Evolutionary conservation across 2,329 filamentous ascomycete genomes (phyloP), one percentile per base, ranked within the genome.

Genomic region (Rutstroemia sp.): DNA sequence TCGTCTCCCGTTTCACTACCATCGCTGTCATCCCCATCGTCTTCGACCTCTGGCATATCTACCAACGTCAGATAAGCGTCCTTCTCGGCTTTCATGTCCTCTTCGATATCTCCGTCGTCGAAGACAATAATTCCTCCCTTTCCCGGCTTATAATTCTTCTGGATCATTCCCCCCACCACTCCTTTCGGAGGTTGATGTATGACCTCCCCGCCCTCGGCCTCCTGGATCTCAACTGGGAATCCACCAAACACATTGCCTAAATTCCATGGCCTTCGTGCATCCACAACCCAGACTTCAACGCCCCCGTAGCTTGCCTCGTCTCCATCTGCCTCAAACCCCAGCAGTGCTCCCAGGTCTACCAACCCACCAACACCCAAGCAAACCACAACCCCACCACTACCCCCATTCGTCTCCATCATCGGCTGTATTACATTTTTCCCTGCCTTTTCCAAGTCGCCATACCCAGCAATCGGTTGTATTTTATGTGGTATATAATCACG

Each of bases 401-500:
- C 92, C 23, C 92, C 92, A 57, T 87, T 81, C 30, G 83, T 84
- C 67, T 88, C 85, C 78, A 90, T 92, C 89, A 96, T 91, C 10
- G 91, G 91, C 54, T 78, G 79, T 42, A 96, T 87, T 46, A 95
- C 78, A 63, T 92, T 84, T 67, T 82, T 81, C 47, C 92, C 92
- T 21, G 87, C 87, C 64, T 83, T 85, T 68, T 89, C 81, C 48
- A 99, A 82, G 70, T 97, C 94, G 62, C 83, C 86, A 82, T 96
- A 97, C 55, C 94, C 94, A 19, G 89, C 84, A 54, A 99, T 87
- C 1, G 94, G 94, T 67, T 96, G 89, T 68, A 97, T 96, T 73
- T 96, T 97, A 76, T 97, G 92, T 14, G 88, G 89, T 64, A 99
- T 95, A 70, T 95, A 97, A 76, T 99, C 94, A 78, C 92, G 88